Evolutionary conservation across 306 rosid species (phyloP).

Genomic region (Rubus parviflorus): DNA sequence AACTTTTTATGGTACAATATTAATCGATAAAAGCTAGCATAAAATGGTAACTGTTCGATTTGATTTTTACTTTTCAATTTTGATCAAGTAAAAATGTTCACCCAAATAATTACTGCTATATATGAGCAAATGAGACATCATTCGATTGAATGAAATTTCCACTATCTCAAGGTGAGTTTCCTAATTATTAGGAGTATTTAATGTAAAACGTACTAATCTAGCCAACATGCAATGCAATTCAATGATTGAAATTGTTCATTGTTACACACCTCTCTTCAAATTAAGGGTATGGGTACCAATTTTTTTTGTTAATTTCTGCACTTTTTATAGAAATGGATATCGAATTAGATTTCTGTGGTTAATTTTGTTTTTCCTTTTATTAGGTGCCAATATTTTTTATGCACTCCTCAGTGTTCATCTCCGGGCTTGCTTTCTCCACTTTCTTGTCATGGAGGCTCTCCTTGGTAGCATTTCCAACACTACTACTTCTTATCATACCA

Average conservation of each 20-base stretch:
- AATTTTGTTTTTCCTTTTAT: not conserved
- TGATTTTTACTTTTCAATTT: not conserved
- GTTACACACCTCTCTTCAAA: not conserved
- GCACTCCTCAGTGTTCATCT: conserved; percentile 82
- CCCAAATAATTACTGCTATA: not conserved
- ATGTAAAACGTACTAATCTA: no score
- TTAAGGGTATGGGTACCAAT: not conserved
- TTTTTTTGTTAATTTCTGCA: not conserved
- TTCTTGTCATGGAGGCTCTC: conserved; percentile 85
- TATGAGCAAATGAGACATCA: not conserved
- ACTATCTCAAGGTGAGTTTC: not conserved
- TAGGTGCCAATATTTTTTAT: conserved; percentile 83
- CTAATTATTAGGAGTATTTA: not conserved
- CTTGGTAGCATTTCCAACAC: conserved; percentile 74
- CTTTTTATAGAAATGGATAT: not conserved
- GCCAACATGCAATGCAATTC: not conserved
- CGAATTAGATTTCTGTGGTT: not conserved
- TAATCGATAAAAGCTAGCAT: not conserved
- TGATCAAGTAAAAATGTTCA: not conserved
- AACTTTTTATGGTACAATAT: no score
- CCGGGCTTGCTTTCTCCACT: conserved; percentile 72
- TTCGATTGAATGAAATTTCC: not conserved
- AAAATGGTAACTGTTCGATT: not conserved
- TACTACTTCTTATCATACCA: conserved; percentile 76
- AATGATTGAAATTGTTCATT: not conserved